phyloP scores from a whole-genome alignment of 257 asterid species.

The Prunella vulgaris region DNA sequence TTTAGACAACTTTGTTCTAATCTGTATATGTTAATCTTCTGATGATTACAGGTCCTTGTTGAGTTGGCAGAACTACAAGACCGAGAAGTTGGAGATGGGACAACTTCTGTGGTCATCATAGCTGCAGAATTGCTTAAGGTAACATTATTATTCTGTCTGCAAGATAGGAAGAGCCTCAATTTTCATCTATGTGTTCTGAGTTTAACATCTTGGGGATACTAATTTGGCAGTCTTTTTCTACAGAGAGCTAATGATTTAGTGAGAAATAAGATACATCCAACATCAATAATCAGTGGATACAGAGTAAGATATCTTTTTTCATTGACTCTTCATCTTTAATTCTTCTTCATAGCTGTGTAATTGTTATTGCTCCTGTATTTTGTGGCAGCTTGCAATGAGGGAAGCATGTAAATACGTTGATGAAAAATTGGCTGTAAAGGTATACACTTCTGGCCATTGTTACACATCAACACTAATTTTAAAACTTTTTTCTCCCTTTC shows the following conservation, averaged over 20 bases:
- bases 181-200: neutral
- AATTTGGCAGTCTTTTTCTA: conserved; percentile 20
- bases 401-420: conserved; percentile 92
- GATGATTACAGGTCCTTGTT: conserved; percentile 66
- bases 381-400: conserved; percentile 84
- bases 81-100: conserved; percentile 96
- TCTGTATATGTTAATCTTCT: neutral
- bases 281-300: conserved; percentile 86
- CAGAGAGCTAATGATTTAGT: conserved; percentile 95
- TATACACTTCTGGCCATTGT: conserved; percentile 18
- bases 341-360: neutral
- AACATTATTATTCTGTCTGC: neutral
- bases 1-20: neutral
- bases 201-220: conserved; percentile 2
- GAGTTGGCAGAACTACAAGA: conserved; percentile 97
- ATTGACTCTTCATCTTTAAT: conserved; percentile 7
- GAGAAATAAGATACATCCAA: conserved; percentile 83
- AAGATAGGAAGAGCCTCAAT: neutral
- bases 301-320: conserved; percentile 37
- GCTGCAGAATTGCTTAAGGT: conserved; percentile 97
- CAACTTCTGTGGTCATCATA: conserved; percentile 86
- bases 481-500: neutral
- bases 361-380: conserved; percentile 6
- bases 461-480: neutral
- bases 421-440: conserved; percentile 80